Evolutionary conservation across 805 yeast genomes (phyloP).

Genomic region (Saturnispora zaruensis): DNA sequence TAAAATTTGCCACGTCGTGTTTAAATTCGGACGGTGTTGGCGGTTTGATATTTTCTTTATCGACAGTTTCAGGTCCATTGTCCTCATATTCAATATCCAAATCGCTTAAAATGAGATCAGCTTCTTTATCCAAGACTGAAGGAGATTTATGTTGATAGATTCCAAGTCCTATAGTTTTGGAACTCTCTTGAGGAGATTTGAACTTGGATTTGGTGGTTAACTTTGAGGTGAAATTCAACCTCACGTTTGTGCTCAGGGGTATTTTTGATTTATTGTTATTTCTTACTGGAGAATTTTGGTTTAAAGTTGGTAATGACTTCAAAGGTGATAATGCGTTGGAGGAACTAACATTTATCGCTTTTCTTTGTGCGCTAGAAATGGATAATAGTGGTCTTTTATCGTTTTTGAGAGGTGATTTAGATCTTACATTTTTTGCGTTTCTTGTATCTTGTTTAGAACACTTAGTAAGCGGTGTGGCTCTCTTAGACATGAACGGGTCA

Average conservation of each 20-base stretch:
- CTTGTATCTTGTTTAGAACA: not conserved
- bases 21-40: not conserved
- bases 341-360: not conserved
- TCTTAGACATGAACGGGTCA: constrained; percentile 5
- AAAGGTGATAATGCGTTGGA: not conserved
- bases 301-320: not conserved
- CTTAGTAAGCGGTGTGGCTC: not conserved
- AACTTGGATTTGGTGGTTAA: not conserved
- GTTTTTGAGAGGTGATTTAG: not conserved
- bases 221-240: not conserved
- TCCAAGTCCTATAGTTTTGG: not conserved
- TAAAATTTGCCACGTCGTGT: not conserved
- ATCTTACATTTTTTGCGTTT: not conserved
- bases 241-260: not conserved
- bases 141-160: not conserved
- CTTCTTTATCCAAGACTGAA: not conserved
- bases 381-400: not conserved
- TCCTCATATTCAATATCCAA: constrained; percentile 13
- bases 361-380: not conserved
- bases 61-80: not conserved
- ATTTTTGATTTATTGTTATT: not conserved
- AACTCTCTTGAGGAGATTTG: not conserved
- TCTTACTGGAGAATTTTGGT: not conserved
- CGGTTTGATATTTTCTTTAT: constrained; percentile 9
- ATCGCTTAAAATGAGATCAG: constrained; percentile 2